Base-by-base conservation (phyloP, 306 rosid species). In the Oemleria cerasiformis region DNA sequence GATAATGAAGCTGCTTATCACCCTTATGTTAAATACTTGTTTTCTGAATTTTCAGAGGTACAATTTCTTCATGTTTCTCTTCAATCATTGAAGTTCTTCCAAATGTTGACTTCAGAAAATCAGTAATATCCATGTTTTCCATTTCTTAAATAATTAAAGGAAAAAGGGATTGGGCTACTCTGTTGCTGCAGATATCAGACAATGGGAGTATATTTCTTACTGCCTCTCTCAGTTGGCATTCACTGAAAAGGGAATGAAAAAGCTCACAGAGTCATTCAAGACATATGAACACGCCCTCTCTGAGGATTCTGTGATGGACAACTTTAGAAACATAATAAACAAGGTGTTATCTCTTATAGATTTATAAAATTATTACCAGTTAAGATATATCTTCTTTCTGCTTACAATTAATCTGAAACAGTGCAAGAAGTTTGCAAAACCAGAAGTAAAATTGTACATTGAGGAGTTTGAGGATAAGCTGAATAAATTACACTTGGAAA, bases 401-500 rank as follows among this genome's bases (percentile, higher is more conserved):
- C 63, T 57, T 48, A 49, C 49, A 20, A 12, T 48, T 68, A 30
- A 23, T 73, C 13, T 65, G 57, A 38, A 79, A 75, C 88, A 94
- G 98, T 81, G 80, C 63, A 94, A 91, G 86, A 94, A 94, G 84
- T 94, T 91, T 81, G 96, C 97, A 73, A 94, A 94, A 81, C 79
- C 85, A 51, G 98, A 94, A 83, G 87, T 91, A 15, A 94, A 87
- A 77, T 64, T 74, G 57, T 88, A 87, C 81, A 75, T 94, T 42
- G 98, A 91, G 77, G 98, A 94, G 83, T 94, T 94, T 77, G 98
- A 94, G 87, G 98, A 94, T 44, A 91, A 88, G 80, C 80, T 94
- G 59, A 87, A 84, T 59, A 91, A 87, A 84, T 83, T 86, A 70
- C 98, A 93, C 66, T 8, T 41, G 81, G 97, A 91, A 71, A 88